Conservation (phyloP, 495 filamentous ascomycete genomes). For the Astrothelium macrocarpum region DNA sequence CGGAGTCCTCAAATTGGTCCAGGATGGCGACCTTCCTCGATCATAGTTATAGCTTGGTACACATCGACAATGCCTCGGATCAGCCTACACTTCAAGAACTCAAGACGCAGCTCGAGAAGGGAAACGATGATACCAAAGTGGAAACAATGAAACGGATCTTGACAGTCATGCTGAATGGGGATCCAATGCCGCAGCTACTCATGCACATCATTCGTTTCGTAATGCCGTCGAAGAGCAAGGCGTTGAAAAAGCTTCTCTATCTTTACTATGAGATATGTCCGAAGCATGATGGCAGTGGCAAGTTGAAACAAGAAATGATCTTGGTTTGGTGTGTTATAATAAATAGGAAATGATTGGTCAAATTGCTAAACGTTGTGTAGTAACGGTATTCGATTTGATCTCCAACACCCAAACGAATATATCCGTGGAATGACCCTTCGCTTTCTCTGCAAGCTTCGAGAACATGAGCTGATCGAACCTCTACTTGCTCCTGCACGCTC, state of each 20-base stretch:
- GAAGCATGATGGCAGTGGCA: constrained; percentile 81
- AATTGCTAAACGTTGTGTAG: constrained; percentile 36
- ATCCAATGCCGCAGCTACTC: constrained; percentile 85
- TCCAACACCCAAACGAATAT: constrained; percentile 97
- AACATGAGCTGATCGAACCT: constrained; percentile 92
- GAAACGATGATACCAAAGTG: constrained; percentile 90
- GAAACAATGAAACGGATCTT: constrained; percentile 98
- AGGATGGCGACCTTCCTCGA: constrained; percentile 94
- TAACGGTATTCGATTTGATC: constrained; percentile 94
- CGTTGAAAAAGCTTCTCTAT: constrained; percentile 96
- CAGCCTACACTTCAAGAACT: constrained; percentile 83
- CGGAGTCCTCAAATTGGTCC: constrained; percentile 20
- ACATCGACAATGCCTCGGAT: constrained; percentile 89
- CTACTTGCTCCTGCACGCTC: constrained; percentile 81
- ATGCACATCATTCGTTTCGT: constrained; percentile 99
- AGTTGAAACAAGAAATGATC: constrained; percentile 99
- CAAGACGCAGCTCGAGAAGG: constrained; percentile 91
- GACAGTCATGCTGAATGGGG: constrained; percentile 95
- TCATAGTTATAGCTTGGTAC: constrained; percentile 86
- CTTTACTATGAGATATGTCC: constrained; percentile 99
- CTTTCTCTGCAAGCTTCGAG: constrained; percentile 92
- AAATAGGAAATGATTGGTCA: neutral
- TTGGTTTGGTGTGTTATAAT: constrained; percentile 73
- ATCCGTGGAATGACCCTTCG: constrained; percentile 92
- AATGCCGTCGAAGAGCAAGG: constrained; percentile 94